Percentiles rank a stretch among this genome's conserved stretches.
These are phyloP conservation scores for Trifolium fragiferum DNA, from an alignment of 306 rosid genomes.

Conservation along the genomic window DNA sequence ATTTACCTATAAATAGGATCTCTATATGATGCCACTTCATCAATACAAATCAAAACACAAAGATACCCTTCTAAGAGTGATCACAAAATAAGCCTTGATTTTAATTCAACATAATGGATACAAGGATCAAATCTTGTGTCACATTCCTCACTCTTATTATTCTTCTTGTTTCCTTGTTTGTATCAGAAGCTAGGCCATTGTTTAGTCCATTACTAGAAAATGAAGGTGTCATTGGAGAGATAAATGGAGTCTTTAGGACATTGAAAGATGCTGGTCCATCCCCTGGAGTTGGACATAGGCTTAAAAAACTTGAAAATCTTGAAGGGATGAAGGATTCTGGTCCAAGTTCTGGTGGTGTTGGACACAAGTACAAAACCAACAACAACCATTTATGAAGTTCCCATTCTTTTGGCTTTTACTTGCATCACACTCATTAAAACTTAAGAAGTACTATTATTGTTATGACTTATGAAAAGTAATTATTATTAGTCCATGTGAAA, in stretches of 20 bases:
- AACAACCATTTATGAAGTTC: not conserved
- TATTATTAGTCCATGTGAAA: not conserved
- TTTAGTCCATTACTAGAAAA: slow-evolving; percentile 1
- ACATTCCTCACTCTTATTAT: slow-evolving; percentile 6
- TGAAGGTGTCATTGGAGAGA: slow-evolving; percentile 32
- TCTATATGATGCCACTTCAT: slow-evolving; percentile 35
- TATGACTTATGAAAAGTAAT: not conserved
- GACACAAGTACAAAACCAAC: slow-evolving; percentile 36
- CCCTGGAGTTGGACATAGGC: slow-evolving; percentile 54
- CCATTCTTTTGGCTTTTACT: slow-evolving; percentile 11
- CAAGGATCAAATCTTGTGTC: slow-evolving; percentile 43
- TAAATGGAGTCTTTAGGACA: slow-evolving; percentile 23
- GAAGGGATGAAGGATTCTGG: slow-evolving; percentile 48
- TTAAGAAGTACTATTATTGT: not conserved
- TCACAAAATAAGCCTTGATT: slow-evolving; percentile 7
- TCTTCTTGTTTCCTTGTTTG: slow-evolving; percentile 36
- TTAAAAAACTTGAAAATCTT: slow-evolving; percentile 6
- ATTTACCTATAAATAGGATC: slow-evolving; percentile 54
- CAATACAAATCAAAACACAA: not conserved
- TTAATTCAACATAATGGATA: slow-evolving; percentile 47
- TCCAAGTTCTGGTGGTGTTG: slow-evolving; percentile 53
- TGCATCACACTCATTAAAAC: not conserved
- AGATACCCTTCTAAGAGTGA: not conserved
- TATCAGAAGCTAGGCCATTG: slow-evolving; percentile 53
- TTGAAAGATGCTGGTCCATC: slow-evolving; percentile 49